phyloP scores from a whole-genome alignment of 2,329 filamentous ascomycete species.

The Cytospora piceae region DNA sequence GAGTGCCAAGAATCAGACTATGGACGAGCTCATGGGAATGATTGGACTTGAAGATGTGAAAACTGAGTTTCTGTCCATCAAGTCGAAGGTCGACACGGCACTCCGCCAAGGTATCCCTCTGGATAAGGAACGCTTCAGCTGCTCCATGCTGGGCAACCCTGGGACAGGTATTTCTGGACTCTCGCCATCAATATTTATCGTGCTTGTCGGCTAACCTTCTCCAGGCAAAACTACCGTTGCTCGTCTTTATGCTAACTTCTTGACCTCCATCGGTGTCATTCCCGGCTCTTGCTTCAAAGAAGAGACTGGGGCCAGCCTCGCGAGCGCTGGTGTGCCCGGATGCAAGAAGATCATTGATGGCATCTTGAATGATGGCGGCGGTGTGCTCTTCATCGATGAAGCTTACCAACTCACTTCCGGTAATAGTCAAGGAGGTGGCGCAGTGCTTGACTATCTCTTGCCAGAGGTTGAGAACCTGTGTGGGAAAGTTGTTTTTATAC shows the following conservation, averaged over 20 bases:
- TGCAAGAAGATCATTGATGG: constrained; percentile 60
- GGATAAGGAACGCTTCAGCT: constrained; percentile 62
- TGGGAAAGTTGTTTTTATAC: constrained; percentile 71
- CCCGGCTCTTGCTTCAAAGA: constrained; percentile 65
- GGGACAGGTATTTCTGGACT: constrained; percentile 62
- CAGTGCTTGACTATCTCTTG: constrained; percentile 72
- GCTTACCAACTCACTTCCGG: constrained; percentile 72
- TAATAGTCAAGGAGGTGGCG: constrained; percentile 58
- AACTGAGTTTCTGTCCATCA: constrained; percentile 62
- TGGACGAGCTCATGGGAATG: constrained; percentile 71
- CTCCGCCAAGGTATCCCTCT: constrained; percentile 61
- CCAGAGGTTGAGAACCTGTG: constrained; percentile 73
- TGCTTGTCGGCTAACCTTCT: constrained; percentile 20
- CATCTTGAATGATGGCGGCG: constrained; percentile 63
- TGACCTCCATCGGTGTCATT: constrained; percentile 64
- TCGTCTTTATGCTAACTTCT: constrained; percentile 68
- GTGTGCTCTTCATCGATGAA: constrained; percentile 78
- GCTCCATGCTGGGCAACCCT: constrained; percentile 71
- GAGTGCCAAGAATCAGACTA: constrained; percentile 51
- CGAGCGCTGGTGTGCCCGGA: constrained; percentile 62
- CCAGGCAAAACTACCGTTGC: constrained; percentile 76
- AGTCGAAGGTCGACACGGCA: constrained; percentile 63
- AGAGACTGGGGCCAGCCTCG: constrained; percentile 68
- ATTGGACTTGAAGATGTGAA: constrained; percentile 75
- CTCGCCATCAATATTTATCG: not conserved